These are phyloP conservation scores for Alternaria gaisen DNA, from an alignment of 2,329 filamentous ascomycete species.

Conservation along the genomic window DNA sequence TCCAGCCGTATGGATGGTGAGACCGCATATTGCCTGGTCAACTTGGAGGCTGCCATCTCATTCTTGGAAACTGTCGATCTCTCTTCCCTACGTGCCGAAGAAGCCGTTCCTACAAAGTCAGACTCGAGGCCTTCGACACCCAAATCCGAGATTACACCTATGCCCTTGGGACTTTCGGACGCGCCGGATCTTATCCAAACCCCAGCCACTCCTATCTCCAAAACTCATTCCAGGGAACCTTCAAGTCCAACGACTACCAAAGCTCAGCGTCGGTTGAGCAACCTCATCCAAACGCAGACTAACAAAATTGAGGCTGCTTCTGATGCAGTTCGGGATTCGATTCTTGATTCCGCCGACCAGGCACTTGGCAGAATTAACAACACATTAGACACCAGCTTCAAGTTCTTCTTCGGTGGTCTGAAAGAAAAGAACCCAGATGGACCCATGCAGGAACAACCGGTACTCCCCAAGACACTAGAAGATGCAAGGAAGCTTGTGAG, in stretches of 20 bases:
- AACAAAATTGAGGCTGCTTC: constrained; percentile 83
- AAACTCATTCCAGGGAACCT: constrained; percentile 31
- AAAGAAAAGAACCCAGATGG: constrained; percentile 68
- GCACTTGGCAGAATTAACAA: constrained; percentile 90
- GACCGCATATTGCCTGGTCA: constrained; percentile 94
- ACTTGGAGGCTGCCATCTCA: constrained; percentile 91
- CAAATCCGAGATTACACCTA: constrained; percentile 49
- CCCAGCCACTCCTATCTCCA: constrained; percentile 46
- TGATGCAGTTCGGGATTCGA: constrained; percentile 74
- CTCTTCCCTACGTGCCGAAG: constrained; percentile 83
- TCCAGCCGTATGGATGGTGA: constrained; percentile 89
- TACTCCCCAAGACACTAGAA: constrained; percentile 87
- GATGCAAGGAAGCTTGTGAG: constrained; percentile 90
- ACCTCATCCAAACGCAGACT: constrained; percentile 84
- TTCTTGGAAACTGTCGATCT: constrained; percentile 96
- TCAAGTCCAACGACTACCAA: constrained; percentile 52
- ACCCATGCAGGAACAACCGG: constrained; percentile 48
- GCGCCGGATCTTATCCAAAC: constrained; percentile 51
- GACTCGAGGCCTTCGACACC: constrained; percentile 59
- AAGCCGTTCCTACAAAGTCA: constrained; percentile 67
- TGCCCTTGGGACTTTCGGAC: constrained; percentile 51
- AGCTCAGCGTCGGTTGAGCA: constrained; percentile 81
- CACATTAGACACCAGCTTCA: constrained; percentile 90
- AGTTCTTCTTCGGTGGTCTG: constrained; percentile 87
- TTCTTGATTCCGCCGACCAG: constrained; percentile 86